A percentile compares a stretch with the other conserved stretches of the same genome.
Conservation (phyloP, 2,329 filamentous ascomycete genomes). For the Lasiodiplodia hormozganensis region DNA sequence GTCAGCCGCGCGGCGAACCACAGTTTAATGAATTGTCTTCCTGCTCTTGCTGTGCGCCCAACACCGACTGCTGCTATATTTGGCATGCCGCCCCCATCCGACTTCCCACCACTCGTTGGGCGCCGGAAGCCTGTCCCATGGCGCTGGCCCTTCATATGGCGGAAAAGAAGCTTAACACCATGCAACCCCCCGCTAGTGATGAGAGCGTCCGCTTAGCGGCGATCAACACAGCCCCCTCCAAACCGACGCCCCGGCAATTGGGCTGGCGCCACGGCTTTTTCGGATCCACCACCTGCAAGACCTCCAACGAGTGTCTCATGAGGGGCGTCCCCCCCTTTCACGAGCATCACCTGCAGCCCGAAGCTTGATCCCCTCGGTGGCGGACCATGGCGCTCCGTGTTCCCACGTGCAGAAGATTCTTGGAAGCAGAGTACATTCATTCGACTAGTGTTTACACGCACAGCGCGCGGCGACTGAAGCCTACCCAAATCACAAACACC, state of each 20-base stretch:
- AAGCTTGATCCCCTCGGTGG: background rate
- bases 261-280: constrained; percentile 14
- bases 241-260: background rate
- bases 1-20: background rate
- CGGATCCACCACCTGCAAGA: constrained; percentile 13
- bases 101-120: background rate
- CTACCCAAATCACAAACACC: constrained; percentile 10
- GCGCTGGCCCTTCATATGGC: constrained; percentile 12
- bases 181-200: constrained; percentile 1
- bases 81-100: background rate
- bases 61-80: background rate
- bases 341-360: background rate
- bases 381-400: background rate
- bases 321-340: constrained; percentile 1
- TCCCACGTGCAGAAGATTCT: background rate
- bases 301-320: background rate
- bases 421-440: constrained; percentile 21
- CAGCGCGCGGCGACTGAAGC: constrained; percentile 16
- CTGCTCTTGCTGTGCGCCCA: background rate
- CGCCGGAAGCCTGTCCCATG: constrained; percentile 8
- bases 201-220: background rate
- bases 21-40: too few species aligned
- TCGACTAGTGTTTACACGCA: constrained; percentile 25
- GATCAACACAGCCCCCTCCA: constrained; percentile 6
- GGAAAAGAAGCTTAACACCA: constrained; percentile 20